phyloP scores from a whole-genome alignment of 2,329 filamentous ascomycete genomes.

The Talaromyces sp. region DNA sequence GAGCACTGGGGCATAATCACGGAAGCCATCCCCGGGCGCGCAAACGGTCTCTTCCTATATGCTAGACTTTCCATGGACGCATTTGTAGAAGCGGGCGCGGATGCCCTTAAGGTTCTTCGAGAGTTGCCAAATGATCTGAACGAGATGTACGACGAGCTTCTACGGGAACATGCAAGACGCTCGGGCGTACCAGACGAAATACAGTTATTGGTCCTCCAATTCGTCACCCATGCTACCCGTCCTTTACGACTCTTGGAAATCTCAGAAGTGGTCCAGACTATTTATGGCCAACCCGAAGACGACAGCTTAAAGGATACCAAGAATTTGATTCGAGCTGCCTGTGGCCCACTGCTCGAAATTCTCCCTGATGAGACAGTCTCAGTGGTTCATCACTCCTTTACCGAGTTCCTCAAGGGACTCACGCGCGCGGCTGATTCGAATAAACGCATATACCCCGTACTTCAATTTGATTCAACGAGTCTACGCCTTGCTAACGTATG shows the following conservation, averaged over 20 bases:
- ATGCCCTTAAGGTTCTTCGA: constrained; percentile 19
- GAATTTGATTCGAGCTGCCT: constrained; percentile 38
- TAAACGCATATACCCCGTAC: constrained; percentile 8
- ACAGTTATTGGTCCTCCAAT: constrained; percentile 46
- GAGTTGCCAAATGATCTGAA: constrained; percentile 43
- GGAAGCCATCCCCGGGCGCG: constrained; percentile 18
- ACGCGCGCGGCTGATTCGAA: neutral
- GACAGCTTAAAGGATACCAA: constrained; percentile 33
- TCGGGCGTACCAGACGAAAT: constrained; percentile 35
- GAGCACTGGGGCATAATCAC: constrained; percentile 12
- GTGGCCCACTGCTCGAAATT: constrained; percentile 49
- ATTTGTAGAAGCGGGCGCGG: constrained; percentile 5
- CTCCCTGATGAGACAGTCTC: constrained; percentile 50
- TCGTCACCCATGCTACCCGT: constrained; percentile 47
- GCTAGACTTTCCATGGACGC: constrained; percentile 22
- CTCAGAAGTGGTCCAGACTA: constrained; percentile 27
- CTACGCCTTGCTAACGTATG: constrained; percentile 13
- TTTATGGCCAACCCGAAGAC: constrained; percentile 7
- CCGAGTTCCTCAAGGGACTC: constrained; percentile 47
- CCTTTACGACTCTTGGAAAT: constrained; percentile 51
- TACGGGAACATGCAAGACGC: constrained; percentile 40
- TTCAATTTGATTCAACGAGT: constrained; percentile 12
- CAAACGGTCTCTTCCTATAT: constrained; percentile 23
- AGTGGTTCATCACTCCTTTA: constrained; percentile 54
- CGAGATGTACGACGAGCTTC: constrained; percentile 44